A percentile compares a stretch with the other conserved stretches of the same genome.
Conservation (phyloP, 1,139 yeast species). For the Blastobotrys ciferrii region DNA sequence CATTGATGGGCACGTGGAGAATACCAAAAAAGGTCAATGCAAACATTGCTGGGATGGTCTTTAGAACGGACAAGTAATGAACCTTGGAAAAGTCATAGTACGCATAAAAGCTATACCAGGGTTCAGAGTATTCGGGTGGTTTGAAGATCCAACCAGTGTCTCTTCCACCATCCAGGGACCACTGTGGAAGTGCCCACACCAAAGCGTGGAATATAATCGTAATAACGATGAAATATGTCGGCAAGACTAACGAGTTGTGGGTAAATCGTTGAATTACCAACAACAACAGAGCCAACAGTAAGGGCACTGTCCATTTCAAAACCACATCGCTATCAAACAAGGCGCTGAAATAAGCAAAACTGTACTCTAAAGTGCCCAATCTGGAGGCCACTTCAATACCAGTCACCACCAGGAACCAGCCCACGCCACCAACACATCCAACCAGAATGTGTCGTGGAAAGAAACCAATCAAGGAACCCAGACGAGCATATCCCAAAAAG, state of each 20-base stretch:
- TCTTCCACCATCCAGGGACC: constrained; percentile 62
- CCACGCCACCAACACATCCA: constrained; percentile 98
- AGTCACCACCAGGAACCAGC: constrained; percentile 84
- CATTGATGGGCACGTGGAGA: constrained; percentile 93
- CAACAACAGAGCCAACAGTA: constrained; percentile 53
- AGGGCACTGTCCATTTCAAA: constrained; percentile 73
- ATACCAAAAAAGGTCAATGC: constrained; percentile 95
- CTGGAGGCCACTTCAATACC: constrained; percentile 89
- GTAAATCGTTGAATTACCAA: constrained; percentile 57
- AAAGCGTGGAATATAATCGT: constrained; percentile 67
- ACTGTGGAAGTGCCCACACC: constrained; percentile 61
- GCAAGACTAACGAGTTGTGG: constrained; percentile 77
- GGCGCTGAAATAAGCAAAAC: constrained; percentile 32
- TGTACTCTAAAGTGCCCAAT: constrained; percentile 64
- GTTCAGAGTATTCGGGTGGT: constrained; percentile 62
- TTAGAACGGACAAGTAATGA: constrained; percentile 65
- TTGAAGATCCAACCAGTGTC: constrained; percentile 79
- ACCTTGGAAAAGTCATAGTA: constrained; percentile 68
- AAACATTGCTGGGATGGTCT: constrained; percentile 86
- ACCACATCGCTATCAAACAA: constrained; percentile 40
- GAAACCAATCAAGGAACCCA: constrained; percentile 88
- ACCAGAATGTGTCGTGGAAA: constrained; percentile 94
- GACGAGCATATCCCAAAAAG: constrained; percentile 67
- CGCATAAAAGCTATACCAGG: constrained; percentile 85
- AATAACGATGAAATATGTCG: constrained; percentile 71